phyloP scores from a whole-genome alignment of 2,329 filamentous ascomycete species.

The Didymella arachidicola region DNA sequence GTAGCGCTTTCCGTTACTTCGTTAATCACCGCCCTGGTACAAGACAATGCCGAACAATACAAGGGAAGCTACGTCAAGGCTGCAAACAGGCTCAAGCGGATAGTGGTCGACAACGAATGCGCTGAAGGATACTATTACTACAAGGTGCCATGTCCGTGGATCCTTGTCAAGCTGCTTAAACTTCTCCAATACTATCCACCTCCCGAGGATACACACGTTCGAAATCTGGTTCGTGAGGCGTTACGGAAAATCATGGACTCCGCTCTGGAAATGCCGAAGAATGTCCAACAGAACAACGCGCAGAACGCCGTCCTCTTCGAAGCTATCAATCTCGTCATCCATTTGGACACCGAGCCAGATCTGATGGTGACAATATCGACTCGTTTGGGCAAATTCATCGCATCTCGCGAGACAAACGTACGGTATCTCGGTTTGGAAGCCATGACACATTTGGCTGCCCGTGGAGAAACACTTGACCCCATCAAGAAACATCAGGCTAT shows the following conservation, averaged over 20 bases:
- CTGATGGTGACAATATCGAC: slow-evolving; percentile 96
- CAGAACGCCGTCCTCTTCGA: slow-evolving; percentile 98
- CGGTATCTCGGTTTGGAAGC: slow-evolving; percentile 94
- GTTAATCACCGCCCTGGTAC: slow-evolving; percentile 89
- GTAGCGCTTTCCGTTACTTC: slow-evolving; percentile 96
- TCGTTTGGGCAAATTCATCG: slow-evolving; percentile 91
- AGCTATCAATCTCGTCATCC: slow-evolving; percentile 97
- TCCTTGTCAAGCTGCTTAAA: slow-evolving; percentile 92
- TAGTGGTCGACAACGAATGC: slow-evolving; percentile 89
- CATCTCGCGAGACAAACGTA: slow-evolving; percentile 96
- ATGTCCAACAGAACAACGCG: slow-evolving; percentile 98
- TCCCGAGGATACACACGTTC: slow-evolving; percentile 91
- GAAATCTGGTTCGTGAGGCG: slow-evolving; percentile 89
- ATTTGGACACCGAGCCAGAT: slow-evolving; percentile 91
- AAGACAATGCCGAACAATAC: slow-evolving; percentile 94
- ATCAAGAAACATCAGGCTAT: slow-evolving; percentile 98
- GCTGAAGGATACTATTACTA: slow-evolving; percentile 95
- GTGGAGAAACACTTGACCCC: slow-evolving; percentile 91
- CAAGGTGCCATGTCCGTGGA: slow-evolving; percentile 99
- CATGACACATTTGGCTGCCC: slow-evolving; percentile 96
- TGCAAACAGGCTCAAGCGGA: slow-evolving; percentile 84
- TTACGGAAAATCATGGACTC: slow-evolving; percentile 89
- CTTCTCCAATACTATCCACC: slow-evolving; percentile 96
- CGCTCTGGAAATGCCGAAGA: slow-evolving; percentile 93
- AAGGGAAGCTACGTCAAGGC: slow-evolving; percentile 94